Percentiles rank a stretch among this genome's conserved stretches.
Conservation (phyloP, 2,329 filamentous ascomycete genomes). For the Aspergillus caelatus region DNA sequence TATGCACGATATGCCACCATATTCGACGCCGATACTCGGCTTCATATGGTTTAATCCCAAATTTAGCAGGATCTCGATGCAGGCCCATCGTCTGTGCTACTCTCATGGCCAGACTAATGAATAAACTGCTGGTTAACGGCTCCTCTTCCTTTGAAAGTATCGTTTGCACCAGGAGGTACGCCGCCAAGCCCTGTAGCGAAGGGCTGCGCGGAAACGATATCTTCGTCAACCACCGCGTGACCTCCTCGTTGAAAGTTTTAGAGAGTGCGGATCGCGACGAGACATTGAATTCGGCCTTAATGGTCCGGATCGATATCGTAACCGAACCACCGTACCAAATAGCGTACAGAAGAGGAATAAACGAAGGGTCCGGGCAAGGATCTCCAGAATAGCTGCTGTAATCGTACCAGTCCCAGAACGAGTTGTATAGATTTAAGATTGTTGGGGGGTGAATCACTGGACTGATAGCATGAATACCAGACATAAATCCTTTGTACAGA, state of each 20-base stretch:
- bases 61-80: constrained; percentile 52
- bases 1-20: constrained; percentile 55
- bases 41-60: constrained; percentile 48
- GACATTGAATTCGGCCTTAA: constrained; percentile 44
- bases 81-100: constrained; percentile 54
- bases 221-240: constrained; percentile 45
- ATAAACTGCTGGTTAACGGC: constrained; percentile 51
- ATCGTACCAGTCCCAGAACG: constrained; percentile 52
- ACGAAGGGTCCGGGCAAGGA: constrained; percentile 42
- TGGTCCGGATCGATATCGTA: constrained; percentile 45
- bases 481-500: constrained; percentile 51
- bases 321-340: constrained; percentile 54
- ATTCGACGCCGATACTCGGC: constrained; percentile 50
- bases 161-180: constrained; percentile 52
- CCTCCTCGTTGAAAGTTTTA: constrained; percentile 45
- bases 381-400: constrained; percentile 39
- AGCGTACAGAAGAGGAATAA: constrained; percentile 49
- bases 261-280: constrained; percentile 40
- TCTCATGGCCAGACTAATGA: constrained; percentile 50
- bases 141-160: constrained; percentile 53
- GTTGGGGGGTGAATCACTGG: constrained; percentile 50
- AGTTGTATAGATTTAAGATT: constrained; percentile 43
- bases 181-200: constrained; percentile 48
- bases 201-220: constrained; percentile 50
- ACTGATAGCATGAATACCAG: constrained; percentile 49